Percentiles rank a stretch among this genome's conserved stretches.
Evolutionary conservation across 176 grass and related monocot species (phyloP).

Genomic region (Cocos nucifera): DNA sequence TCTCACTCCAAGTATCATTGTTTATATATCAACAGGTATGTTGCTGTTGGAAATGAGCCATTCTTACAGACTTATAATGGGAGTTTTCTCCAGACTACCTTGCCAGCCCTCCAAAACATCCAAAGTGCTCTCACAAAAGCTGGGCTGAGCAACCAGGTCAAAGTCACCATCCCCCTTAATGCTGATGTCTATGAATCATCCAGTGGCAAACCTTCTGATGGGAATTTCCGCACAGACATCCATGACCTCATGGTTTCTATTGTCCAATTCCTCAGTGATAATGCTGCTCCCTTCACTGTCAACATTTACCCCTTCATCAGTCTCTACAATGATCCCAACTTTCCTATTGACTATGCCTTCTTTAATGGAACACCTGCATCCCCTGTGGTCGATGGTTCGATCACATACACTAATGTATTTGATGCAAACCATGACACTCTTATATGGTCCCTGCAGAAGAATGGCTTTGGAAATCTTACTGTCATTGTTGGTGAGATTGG

Average conservation of each 20-base stretch:
- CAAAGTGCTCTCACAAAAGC: slow-evolving; percentile 66
- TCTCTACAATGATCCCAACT: slow-evolving; percentile 59
- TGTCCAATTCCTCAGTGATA: slow-evolving; percentile 51
- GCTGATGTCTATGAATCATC: slow-evolving; percentile 66
- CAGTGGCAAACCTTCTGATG: slow-evolving; percentile 52
- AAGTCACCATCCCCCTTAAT: slow-evolving; percentile 70
- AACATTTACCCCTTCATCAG: slow-evolving; percentile 93
- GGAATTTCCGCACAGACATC: slow-evolving; percentile 68
- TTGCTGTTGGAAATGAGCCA: slow-evolving; percentile 74
- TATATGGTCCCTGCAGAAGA: slow-evolving; percentile 45
- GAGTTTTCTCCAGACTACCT: slow-evolving; percentile 56
- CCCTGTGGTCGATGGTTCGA: slow-evolving; percentile 49
- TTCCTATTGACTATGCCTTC: slow-evolving; percentile 84
- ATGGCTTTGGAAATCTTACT: slow-evolving; percentile 58
- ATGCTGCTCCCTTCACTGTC: slow-evolving; percentile 46
- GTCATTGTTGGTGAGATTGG: slow-evolving; percentile 68
- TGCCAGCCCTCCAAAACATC: slow-evolving; percentile 74
- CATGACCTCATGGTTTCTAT: slow-evolving; percentile 55
- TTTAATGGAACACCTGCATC: slow-evolving; percentile 39
- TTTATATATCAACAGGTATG: slow-evolving; percentile 31
- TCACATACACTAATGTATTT: slow-evolving; percentile 61
- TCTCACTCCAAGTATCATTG: not conserved
- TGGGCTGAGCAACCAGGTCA: slow-evolving; percentile 43
- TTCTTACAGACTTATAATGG: slow-evolving; percentile 72
- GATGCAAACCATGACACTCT: slow-evolving; percentile 89